A percentile compares a stretch with the other conserved stretches of the same genome.
Evolutionary conservation across 805 yeast genomes (phyloP).

Genomic region (Isabelozyma heimii): DNA sequence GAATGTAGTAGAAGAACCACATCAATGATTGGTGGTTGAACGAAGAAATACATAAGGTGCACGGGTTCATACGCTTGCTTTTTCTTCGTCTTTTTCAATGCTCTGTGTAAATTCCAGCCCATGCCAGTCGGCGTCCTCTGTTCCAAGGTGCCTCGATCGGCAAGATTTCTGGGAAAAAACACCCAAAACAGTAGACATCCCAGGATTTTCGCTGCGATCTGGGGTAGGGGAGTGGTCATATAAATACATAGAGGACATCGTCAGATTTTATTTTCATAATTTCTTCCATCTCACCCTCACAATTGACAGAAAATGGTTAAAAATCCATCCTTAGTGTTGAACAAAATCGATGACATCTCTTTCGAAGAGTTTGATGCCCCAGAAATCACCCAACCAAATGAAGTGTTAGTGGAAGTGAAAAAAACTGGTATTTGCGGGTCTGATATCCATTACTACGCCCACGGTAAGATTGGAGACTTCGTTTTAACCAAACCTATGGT

Average conservation of each 20-base stretch:
- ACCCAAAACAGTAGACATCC: not conserved
- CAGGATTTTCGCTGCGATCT: not conserved
- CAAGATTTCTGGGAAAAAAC: not conserved
- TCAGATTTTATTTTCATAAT: no score
- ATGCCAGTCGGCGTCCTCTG: no score
- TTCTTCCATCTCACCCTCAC: not conserved
- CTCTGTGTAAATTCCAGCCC: no score
- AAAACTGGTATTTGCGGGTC: constrained; percentile 89
- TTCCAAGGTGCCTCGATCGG: not conserved
- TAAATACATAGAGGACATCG: not conserved
- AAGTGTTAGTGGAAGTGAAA: constrained; percentile 71
- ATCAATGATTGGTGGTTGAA: no score
- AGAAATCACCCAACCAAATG: constrained; percentile 55
- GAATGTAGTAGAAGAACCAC: no score
- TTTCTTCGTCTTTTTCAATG: no score
- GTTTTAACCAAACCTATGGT: constrained; percentile 78
- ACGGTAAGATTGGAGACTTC: constrained; percentile 77
- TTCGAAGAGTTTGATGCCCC: constrained; percentile 73
- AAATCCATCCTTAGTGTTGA: constrained; percentile 60
- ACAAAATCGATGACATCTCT: constrained; percentile 58
- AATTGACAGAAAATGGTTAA: not conserved
- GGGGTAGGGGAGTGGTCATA: not conserved
- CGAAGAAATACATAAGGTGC: not conserved
- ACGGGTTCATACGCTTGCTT: no score
- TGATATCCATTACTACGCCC: constrained; percentile 78